These are phyloP conservation scores for Xylariaceae sp. DNA, from an alignment of 2,329 filamentous ascomycete genomes.

Conservation along the genomic window DNA sequence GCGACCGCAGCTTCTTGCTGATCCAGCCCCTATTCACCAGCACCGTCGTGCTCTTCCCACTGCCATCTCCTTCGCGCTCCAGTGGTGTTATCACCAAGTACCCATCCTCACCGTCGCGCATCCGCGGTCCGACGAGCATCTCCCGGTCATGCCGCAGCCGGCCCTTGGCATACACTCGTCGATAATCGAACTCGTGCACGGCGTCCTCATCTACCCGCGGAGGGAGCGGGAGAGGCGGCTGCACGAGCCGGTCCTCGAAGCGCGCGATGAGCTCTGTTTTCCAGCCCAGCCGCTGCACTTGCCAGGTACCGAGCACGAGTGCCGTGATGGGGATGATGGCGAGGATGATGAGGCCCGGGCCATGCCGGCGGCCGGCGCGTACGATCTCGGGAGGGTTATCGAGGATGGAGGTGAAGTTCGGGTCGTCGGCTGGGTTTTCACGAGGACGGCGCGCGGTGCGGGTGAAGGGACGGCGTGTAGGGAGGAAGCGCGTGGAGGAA, in stretches of 20 bases:
- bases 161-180: conserved; percentile 73
- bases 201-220: conserved; percentile 76
- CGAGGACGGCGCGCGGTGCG: conserved; percentile 16
- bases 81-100: conserved; percentile 90
- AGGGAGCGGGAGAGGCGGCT: conserved; percentile 79
- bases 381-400: conserved; percentile 82
- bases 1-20: conserved; percentile 64
- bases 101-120: conserved; percentile 84
- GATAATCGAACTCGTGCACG: conserved; percentile 86
- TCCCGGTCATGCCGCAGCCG: conserved; percentile 81
- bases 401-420: conserved; percentile 77
- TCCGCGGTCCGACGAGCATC: conserved; percentile 90
- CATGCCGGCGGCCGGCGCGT: conserved; percentile 67
- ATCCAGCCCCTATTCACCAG: conserved; percentile 94
- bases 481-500: background rate
- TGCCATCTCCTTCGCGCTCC: conserved; percentile 53
- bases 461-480: background rate
- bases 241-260: conserved; percentile 86
- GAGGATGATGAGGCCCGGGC: conserved; percentile 74
- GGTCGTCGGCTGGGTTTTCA: conserved; percentile 60
- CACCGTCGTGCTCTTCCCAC: conserved; percentile 48
- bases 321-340: conserved; percentile 88
- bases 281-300: conserved; percentile 88
- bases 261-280: conserved; percentile 89
- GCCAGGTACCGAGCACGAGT: conserved; percentile 89